Conservation (phyloP, 257 asterid species). For the Plantago ovata region DNA sequence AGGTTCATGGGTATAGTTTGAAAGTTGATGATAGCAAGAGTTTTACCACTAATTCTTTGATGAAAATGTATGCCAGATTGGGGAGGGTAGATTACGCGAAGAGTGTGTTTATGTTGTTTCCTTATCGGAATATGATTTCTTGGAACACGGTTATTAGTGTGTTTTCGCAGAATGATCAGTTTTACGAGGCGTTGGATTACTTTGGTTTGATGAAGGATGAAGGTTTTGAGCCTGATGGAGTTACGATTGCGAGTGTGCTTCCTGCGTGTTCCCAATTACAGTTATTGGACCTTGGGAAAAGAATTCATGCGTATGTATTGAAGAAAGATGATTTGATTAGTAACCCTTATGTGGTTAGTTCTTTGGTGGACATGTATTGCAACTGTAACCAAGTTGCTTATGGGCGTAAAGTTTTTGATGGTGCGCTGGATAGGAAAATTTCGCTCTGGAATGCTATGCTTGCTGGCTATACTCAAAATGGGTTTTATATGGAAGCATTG, state of each 20-base stretch:
- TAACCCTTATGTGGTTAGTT: constrained; percentile 73
- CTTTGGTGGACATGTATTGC: constrained; percentile 92
- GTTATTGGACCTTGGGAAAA: constrained; percentile 61
- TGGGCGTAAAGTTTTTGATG: constrained; percentile 60
- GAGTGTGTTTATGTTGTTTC: constrained; percentile 47
- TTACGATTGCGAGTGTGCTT: constrained; percentile 75
- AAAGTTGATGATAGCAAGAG: constrained; percentile 55
- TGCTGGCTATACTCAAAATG: constrained; percentile 80
- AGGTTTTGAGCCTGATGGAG: constrained; percentile 68
- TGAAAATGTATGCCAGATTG: constrained; percentile 79
- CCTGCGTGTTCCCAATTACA: constrained; percentile 87
- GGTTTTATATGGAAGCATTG: constrained; percentile 53
- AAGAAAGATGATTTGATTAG: constrained; percentile 48
- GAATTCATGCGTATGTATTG: constrained; percentile 67
- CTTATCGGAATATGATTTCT: constrained; percentile 60
- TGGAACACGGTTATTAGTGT: constrained; percentile 80
- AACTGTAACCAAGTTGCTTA: constrained; percentile 59
- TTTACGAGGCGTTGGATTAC: constrained; percentile 58
- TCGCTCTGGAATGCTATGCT: constrained; percentile 91
- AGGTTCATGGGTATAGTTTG: constrained; percentile 66
- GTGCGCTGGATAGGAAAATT: constrained; percentile 41
- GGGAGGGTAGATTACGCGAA: constrained; percentile 57
- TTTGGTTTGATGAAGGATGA: constrained; percentile 50
- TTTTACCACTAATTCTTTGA: constrained; percentile 64
- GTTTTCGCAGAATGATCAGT: constrained; percentile 48